Base-by-base conservation (phyloP, 2,329 filamentous ascomycete genomes). In the Aspergillus eucalypticola region DNA sequence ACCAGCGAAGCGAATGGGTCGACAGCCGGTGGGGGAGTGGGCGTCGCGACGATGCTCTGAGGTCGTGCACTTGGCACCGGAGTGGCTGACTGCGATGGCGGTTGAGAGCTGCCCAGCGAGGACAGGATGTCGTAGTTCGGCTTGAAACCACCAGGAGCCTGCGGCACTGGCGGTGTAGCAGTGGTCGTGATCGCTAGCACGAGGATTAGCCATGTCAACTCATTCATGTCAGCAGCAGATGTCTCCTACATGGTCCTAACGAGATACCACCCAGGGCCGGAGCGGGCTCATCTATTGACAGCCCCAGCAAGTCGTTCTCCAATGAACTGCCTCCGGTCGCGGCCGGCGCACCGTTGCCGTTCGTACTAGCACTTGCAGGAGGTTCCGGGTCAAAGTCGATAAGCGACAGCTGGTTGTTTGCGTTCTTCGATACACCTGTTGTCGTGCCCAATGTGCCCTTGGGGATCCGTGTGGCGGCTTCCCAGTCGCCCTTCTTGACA, bases 401-500 rank as follows among this genome's bases (percentile, higher is more conserved):
- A 64, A 99, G 79, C 5, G 95, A 98, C 21, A 97, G 79, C 75
- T 97, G 93, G 69, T 92, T 88, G 66, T 87, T 84, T 6, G 86
- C 83, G 68, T 89, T 86, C 79, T 88, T 85, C 67, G 83, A 81
- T 50, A 89, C 82, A 64, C 86, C 83, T 60, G 87, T 86, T 62
- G 85, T 88, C 23, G 86, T 87, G 10, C 88, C 86, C 53, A 90
- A 83, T 13, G 90, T 93, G 27, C 93, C 92, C 71, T 90, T 88
- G 6, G 92, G 91, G 66, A 98, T 90, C 74, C 88, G 91, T 65
- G 89, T 87, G 15, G 95, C 92, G 10, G 82, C 92, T 67, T 93
- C 91, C 48, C 96, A 76, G 71, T 99, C 93, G 21, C 95, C 95
- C 80, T 95, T 96, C 82, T 96, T 99, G 77, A 98, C 88, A 58